A percentile compares a stretch with the other conserved stretches of the same genome.
Evolutionary conservation across 768 basidiomycete species (phyloP).

Genomic region (Cystofilobasidium bisporidii): DNA sequence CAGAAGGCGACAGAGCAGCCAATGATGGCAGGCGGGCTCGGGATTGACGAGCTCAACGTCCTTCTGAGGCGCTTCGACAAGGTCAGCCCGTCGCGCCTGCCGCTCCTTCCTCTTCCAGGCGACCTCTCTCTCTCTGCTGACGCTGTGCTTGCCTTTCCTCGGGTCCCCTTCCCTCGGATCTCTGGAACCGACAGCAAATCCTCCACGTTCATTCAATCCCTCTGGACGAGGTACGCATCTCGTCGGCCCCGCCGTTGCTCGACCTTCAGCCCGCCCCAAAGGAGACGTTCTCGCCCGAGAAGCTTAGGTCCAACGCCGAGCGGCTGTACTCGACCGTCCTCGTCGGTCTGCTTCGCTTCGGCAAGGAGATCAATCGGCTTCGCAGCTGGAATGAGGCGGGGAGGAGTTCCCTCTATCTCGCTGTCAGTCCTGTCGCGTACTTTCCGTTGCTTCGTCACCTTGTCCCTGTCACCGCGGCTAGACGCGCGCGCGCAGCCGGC

Average conservation of each 20-base stretch:
- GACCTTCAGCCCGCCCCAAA: conserved; percentile 43
- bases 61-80: conserved; percentile 45
- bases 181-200: conserved; percentile 39
- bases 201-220: conserved; percentile 41
- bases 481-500: background rate
- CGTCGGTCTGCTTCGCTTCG: conserved; percentile 37
- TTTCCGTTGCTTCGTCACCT: no score
- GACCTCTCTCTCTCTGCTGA: no score
- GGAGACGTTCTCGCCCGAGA: conserved; percentile 46
- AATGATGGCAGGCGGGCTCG: conserved; percentile 33
- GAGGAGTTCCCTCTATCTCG: conserved; percentile 35
- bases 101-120: background rate
- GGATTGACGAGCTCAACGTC: conserved; percentile 43
- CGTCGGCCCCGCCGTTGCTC: conserved; percentile 32
- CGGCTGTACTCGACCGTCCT: conserved; percentile 43
- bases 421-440: background rate
- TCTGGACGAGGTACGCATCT: conserved; percentile 34
- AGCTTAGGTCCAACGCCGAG: conserved; percentile 43
- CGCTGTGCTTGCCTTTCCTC: background rate
- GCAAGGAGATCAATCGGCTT: conserved; percentile 42
- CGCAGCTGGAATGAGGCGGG: conserved; percentile 44
- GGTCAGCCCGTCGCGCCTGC: conserved; percentile 32
- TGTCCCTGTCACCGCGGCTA: no score
- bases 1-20: background rate
- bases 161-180: no score